phyloP scores from a whole-genome alignment of 495 filamentous ascomycete genomes.

The Rhypophila decipiens region DNA sequence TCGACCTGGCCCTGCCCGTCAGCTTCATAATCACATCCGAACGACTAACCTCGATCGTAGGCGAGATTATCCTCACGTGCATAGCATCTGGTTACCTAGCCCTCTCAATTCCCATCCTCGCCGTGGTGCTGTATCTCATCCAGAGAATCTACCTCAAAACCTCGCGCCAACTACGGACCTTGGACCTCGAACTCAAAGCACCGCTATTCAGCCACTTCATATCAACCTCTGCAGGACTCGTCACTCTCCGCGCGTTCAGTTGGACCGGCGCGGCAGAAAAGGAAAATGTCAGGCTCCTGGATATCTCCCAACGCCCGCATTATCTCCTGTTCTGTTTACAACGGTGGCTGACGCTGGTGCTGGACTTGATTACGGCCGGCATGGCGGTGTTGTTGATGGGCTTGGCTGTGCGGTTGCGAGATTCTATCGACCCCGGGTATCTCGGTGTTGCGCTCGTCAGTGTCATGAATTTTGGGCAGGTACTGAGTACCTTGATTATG shows the following conservation, averaged over 20 bases:
- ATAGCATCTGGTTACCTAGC: conserved; percentile 20
- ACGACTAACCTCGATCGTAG: not conserved
- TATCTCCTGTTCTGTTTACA: conserved; percentile 45
- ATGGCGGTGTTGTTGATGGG: conserved; percentile 34
- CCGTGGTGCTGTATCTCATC: conserved; percentile 35
- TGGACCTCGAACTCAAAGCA: conserved; percentile 44
- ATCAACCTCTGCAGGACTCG: conserved; percentile 32
- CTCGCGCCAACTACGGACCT: conserved; percentile 49
- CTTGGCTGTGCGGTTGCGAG: conserved; percentile 31
- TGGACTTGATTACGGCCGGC: conserved; percentile 38
- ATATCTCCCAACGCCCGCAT: conserved; percentile 40
- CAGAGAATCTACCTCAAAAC: conserved; percentile 52
- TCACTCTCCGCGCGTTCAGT: conserved; percentile 42
- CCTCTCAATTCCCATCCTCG: conserved; percentile 23
- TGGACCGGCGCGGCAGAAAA: conserved; percentile 34
- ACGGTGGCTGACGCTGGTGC: conserved; percentile 41
- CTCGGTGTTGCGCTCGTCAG: conserved; percentile 35
- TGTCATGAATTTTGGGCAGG: conserved; percentile 26
- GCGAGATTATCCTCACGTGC: conserved; percentile 26
- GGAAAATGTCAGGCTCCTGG: conserved; percentile 43
- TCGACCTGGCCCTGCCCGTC: not conserved
- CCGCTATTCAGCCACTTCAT: conserved; percentile 34
- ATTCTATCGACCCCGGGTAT: conserved; percentile 24
- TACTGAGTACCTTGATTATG: conserved; percentile 29
- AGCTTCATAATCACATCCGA: not conserved